Percentiles rank a stretch among this genome's conserved stretches.
Evolutionary conservation across 2,329 filamentous ascomycete species (phyloP).

Genomic region (Emericellopsis atlantica): DNA sequence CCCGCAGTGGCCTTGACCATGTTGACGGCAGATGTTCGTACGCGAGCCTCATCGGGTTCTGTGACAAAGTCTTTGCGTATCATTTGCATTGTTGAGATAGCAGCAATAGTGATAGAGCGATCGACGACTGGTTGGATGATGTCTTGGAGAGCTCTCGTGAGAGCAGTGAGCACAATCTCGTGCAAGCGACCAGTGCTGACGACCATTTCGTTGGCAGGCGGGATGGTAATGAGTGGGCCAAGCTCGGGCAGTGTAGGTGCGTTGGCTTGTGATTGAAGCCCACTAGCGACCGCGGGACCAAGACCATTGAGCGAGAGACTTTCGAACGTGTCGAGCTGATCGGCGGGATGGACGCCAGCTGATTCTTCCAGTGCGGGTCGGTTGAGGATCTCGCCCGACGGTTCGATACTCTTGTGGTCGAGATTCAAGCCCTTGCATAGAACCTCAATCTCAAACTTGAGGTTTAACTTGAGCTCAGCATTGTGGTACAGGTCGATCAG

Average conservation of each 20-base stretch:
- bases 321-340: conserved; percentile 70
- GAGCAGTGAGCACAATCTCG: conserved; percentile 72
- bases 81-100: conserved; percentile 90
- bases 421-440: conserved; percentile 84
- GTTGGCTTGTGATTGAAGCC: conserved; percentile 66
- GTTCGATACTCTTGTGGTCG: conserved; percentile 86
- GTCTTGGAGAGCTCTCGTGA: conserved; percentile 82
- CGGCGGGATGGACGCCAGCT: conserved; percentile 45
- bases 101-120: conserved; percentile 92
- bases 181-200: conserved; percentile 55
- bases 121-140: conserved; percentile 98
- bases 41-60: conserved; percentile 77
- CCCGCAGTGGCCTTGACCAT: conserved; percentile 94
- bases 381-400: conserved; percentile 74
- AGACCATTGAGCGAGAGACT: conserved; percentile 69
- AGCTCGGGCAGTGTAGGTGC: conserved; percentile 77
- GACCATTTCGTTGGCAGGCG: conserved; percentile 69
- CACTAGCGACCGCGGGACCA: conserved; percentile 52
- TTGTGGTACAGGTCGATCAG: conserved; percentile 90
- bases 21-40: conserved; percentile 76
- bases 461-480: conserved; percentile 86
- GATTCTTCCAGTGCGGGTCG: conserved; percentile 52
- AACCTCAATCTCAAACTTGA: conserved; percentile 98
- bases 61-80: conserved; percentile 94
- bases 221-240: conserved; percentile 65